Evolutionary conservation across 2,329 filamentous ascomycete genomes (phyloP).

Genomic region (Myriosclerotinia curreyana): DNA sequence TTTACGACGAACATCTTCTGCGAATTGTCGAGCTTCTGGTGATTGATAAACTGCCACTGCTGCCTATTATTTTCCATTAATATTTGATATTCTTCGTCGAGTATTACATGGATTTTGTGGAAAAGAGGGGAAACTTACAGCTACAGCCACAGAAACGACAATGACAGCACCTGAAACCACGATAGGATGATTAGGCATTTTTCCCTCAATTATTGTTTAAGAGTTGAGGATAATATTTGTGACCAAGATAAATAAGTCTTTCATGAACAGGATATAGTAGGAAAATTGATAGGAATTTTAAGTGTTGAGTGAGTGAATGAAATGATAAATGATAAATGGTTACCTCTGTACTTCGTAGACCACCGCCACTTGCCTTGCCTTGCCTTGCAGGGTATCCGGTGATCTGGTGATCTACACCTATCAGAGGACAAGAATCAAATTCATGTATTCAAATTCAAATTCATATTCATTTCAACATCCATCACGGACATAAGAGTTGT

Average conservation of each 20-base stretch:
- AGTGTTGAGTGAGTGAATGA: not conserved
- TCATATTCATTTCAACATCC: conserved; percentile 7
- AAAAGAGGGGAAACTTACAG: conserved; percentile 31
- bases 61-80: conserved; percentile 29
- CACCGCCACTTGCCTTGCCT: conserved; percentile 23
- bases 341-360: conserved; percentile 21
- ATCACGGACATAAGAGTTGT: conserved; percentile 17
- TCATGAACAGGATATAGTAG: conserved; percentile 6
- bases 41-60: conserved; percentile 55
- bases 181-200: conserved; percentile 38
- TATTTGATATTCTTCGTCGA: conserved; percentile 1
- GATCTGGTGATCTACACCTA: conserved; percentile 17
- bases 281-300: conserved; percentile 16
- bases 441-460: too few species aligned
- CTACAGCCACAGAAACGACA: conserved; percentile 37
- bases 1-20: conserved; percentile 58
- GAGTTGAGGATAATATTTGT: conserved; percentile 14
- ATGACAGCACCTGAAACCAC: conserved; percentile 39
- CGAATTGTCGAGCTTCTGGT: conserved; percentile 59
- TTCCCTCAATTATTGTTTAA: conserved; percentile 21
- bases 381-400: conserved; percentile 20
- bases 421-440: conserved; percentile 14
- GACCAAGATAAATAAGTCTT: not conserved
- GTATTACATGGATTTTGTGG: conserved; percentile 1
- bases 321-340: conserved; percentile 6